phyloP scores from a whole-genome alignment of 345 rosid species.

The Hevea brasiliensis region DNA sequence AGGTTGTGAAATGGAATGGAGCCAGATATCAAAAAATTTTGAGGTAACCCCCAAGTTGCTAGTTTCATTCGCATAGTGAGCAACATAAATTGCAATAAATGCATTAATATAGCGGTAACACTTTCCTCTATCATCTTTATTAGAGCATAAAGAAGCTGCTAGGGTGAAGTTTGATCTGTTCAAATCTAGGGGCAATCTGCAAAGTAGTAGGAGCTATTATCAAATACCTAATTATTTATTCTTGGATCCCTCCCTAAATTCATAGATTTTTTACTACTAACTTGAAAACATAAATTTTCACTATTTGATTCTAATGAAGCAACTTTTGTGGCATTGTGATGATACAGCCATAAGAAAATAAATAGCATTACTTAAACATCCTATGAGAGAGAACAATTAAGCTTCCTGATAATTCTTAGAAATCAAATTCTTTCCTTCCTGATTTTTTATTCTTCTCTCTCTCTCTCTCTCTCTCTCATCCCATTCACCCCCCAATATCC shows the following conservation, averaged over 20 bases:
- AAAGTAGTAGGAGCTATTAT: constrained; percentile 20
- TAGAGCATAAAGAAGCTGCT: constrained; percentile 74
- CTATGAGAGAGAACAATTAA: no score
- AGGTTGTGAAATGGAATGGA: constrained; percentile 61
- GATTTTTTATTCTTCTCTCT: no score
- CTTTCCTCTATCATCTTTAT: constrained; percentile 56
- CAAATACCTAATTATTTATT: neutral
- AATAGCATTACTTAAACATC: no score
- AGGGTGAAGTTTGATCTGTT: constrained; percentile 68
- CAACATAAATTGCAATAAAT: constrained; percentile 64
- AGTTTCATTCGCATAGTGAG: constrained; percentile 75
- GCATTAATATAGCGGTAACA: constrained; percentile 96
- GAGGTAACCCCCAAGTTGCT: constrained; percentile 63
- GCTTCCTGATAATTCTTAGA: no score
- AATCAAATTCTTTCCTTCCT: no score
- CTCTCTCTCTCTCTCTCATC: no score
- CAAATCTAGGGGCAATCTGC: constrained; percentile 91
- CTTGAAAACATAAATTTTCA: neutral
- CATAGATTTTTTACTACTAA: neutral
- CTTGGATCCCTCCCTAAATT: neutral
- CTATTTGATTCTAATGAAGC: neutral
- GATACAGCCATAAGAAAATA: no score
- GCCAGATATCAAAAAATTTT: constrained; percentile 52
- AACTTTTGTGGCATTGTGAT: no score
- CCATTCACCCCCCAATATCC: no score